These are phyloP conservation scores for Sporothrix protearum DNA, from an alignment of 2,329 filamentous ascomycete species.

Conservation along the genomic window DNA sequence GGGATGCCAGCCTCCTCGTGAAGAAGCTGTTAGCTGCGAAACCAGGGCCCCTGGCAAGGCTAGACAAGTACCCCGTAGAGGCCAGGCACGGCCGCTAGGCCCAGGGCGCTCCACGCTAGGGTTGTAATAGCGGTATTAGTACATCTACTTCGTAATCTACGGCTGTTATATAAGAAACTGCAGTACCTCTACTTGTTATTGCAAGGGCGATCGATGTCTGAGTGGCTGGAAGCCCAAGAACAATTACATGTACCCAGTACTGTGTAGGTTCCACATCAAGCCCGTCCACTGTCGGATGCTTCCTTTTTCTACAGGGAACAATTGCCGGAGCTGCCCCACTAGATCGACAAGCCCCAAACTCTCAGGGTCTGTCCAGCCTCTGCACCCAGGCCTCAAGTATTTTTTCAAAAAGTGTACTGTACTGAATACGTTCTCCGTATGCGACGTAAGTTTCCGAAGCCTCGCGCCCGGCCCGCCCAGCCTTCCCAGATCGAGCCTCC, in stretches of 20 bases:
- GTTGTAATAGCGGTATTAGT: too few relatives aligned
- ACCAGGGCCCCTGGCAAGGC: background rate
- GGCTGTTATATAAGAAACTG: too few relatives aligned
- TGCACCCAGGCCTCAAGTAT: background rate
- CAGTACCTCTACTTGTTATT: background rate
- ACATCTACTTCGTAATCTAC: too few relatives aligned
- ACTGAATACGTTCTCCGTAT: too few relatives aligned
- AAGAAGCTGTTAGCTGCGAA: background rate
- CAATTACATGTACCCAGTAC: too few relatives aligned
- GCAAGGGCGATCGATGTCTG: background rate
- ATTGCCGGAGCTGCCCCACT: background rate
- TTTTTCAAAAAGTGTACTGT: background rate
- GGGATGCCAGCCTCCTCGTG: constrained; percentile 19
- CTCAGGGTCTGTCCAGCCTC: background rate
- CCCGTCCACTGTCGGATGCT: background rate
- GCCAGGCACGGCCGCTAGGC: background rate
- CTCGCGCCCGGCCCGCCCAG: too few relatives aligned
- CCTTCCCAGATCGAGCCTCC: background rate
- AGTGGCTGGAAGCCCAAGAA: background rate
- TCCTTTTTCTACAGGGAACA: background rate
- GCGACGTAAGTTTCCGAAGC: too few relatives aligned
- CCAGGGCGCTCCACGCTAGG: background rate
- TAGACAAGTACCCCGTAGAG: too few relatives aligned
- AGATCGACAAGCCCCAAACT: background rate
- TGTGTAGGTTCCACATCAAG: too few relatives aligned